Base-by-base conservation (phyloP, 2,329 filamentous ascomycete species). In the Leptographium procerum region DNA sequence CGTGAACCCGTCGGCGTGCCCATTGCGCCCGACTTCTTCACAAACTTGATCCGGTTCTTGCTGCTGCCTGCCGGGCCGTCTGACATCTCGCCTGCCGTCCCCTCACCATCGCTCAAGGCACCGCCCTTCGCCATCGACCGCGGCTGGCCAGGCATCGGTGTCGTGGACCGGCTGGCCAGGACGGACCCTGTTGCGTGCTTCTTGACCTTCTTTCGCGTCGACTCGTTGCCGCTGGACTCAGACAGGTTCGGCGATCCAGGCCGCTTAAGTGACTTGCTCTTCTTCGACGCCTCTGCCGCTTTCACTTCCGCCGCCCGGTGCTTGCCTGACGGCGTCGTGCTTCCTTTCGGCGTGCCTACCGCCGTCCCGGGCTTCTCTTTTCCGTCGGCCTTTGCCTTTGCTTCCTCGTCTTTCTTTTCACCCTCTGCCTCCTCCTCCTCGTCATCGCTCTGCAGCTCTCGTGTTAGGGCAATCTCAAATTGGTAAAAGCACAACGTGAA, bases 141-240 rank as follows among this genome's bases (percentile, higher is more conserved):
- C 53, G 73, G 75, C n/a, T 70, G 66, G 8, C 73, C 73, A 26
- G 79, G 75, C 51, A 82, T 66, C 22, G 83, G 82, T 10, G 82
- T 85, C 14, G 73, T 74, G 22, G 79, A 75, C 24, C 82, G 79
- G 60, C 82, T 84, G 11, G 72, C 72, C 57, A 74, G 75, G 2
- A 76, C 69, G 16, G 78, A 78, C 19, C 74, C 68, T 3, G 69
- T 70, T 1, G 72, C 71, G 61, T 83, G 80, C 69, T 87, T 87
- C 74, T 86, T 88, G 68, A 87, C 83, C 69, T 81, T 82, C 73
- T 94, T 91, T 64, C 87, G 86, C 28, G 85, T 83, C 0, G 89
- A 92, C 69, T 97, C 92, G 65, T 91, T 95, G 57, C 90, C 92
- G 69, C 90, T 95, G 11, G 90, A 90, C 69, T 97, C 92, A 2